phyloP scores from a whole-genome alignment of 139 green algal genomes.

The Limnomonas spitsbergensis region DNA sequence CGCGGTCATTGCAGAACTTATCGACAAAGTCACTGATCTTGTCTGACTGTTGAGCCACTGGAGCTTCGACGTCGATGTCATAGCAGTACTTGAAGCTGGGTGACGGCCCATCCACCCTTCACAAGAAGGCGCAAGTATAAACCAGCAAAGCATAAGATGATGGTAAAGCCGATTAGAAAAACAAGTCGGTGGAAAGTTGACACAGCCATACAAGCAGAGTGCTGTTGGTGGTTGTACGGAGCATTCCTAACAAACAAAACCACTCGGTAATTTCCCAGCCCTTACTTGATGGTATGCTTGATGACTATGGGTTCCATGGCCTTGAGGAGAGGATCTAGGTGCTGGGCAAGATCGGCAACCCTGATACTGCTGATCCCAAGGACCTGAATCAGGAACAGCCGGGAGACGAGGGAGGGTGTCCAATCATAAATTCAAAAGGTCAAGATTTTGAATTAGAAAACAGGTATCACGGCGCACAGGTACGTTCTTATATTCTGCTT shows the following conservation, averaged over 20 bases:
- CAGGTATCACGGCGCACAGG: no score
- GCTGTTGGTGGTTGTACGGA: no score
- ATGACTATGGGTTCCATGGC: constrained; percentile 1
- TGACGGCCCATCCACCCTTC: constrained; percentile 6
- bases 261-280: no score
- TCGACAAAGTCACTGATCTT: not conserved
- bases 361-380: not conserved
- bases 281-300: constrained; percentile 1
- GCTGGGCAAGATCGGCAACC: not conserved
- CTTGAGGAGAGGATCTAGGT: not conserved
- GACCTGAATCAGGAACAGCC: not conserved
- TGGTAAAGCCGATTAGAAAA: no score
- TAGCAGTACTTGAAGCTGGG: not conserved
- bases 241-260: no score
- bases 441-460: no score
- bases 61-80: not conserved
- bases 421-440: no score
- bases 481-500: no score
- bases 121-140: no score
- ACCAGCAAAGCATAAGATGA: no score
- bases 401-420: not conserved
- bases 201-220: no score
- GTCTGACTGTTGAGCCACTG: not conserved
- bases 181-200: no score
- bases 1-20: not conserved